Evolutionary conservation across 2,329 filamentous ascomycete genomes (phyloP), one percentile per base, ranked within the genome.

Genomic region (Microsporum audouinii): DNA sequence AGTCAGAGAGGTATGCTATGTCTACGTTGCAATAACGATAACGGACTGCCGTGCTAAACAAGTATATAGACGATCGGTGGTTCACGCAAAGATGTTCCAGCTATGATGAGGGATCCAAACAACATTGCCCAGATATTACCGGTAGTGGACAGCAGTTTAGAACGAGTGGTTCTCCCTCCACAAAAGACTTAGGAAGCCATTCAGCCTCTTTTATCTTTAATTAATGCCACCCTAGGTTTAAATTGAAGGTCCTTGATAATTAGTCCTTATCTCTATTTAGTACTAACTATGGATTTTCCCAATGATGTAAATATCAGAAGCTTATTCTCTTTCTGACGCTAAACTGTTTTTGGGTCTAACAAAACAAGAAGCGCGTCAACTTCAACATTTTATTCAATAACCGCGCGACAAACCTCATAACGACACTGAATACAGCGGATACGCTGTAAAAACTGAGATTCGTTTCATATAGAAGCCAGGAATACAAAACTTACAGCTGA

Each of bases 21-120:
- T 29, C 10, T 17, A 39, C 7, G 12, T 5, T 56, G 1, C 31
- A 10, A 36, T 17, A 45, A 51, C 2, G 38, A 39, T 3, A 33
- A 12, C 8, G 5, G 31, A 51, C 10, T 47, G 6, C 0, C 31
- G n/a, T 55, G 14, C 51, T 55, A 5, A 57, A 27, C 36, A n/a
- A n/a, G 34, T n/a, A 45, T 68, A n/a, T 39, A 80, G 76, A 76
- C 73, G 66, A 72, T 84, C 39, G 79, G 80, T 47, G 77, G 79
- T 53, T 39, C 78, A 60, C 84, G 87, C 2, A 87, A 92, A 68
- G 89, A 91, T 69, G 81, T 91, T 27, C 87, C 88, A 1, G 82
- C 88, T 45, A 82, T 87, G 29, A 79, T 96, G 75, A 81, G 91
- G 67, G 90, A 96, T 73, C 82, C 90, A 1, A 94, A 95, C 69